Base-by-base conservation (phyloP, 345 rosid species). In the Camelina sativa region DNA sequence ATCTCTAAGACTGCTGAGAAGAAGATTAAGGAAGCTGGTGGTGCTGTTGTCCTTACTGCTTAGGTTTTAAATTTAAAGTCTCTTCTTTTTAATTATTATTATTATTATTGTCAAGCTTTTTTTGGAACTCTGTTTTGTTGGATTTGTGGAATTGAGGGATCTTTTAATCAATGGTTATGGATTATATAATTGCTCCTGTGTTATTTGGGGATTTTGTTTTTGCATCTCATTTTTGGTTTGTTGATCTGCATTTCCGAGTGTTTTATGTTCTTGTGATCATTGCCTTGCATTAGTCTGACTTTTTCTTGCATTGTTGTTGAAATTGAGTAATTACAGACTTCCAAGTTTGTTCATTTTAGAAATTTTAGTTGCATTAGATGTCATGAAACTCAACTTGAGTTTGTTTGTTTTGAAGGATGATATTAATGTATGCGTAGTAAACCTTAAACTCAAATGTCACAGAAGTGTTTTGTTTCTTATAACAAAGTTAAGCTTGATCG, bases 1-100 rank as follows among this genome's bases (percentile, higher is more conserved):
- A 64, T 86, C 4, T 88, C 88, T 1, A 86, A 88, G 84, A 79
- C 62, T 13, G 90, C 92, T 2, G 90, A 88, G 85, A 84, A 83
- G 84, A 88, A 88, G 86, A 88, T 88, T 61, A 86, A 88, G 82
- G 92, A 81, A 73, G 82, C 81, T 62, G 92, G 92, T 75, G 92
- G 92, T 5, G 88, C 92, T 6, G 86, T 88, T 22, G 77, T 84
- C 2, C 82, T 80, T 50, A 75, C 82, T 51, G 82, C 82, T 44
- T 80, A 80, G 68, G 69, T 61, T 15, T 51, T 63, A 1, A 6
- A 9, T 3, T 63, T n/a, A 6, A 22, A 32, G 55, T 32, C 13
- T 43, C 17, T 28, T 16, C 65, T 15, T 20, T 0, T 11, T 59
- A 5, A 32, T 59, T 8, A 7, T 1, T 20, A n/a, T 35, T 35